Base-by-base conservation (phyloP, 2,329 filamentous ascomycete species). In the Aaosphaeria pasadenensis region DNA sequence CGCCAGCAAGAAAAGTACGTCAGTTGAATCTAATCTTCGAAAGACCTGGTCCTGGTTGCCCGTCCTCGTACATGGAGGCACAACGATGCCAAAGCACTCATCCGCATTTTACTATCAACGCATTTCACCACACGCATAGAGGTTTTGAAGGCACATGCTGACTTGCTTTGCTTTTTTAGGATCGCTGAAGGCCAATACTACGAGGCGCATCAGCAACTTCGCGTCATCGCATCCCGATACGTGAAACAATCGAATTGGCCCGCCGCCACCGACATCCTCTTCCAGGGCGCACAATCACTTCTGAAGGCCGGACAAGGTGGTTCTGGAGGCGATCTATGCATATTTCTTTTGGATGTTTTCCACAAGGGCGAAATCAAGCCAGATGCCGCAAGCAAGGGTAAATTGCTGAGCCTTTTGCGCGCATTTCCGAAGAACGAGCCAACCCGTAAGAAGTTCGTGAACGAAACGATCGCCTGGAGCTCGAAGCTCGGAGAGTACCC, bases 181-280 rank as follows among this genome's bases (percentile, higher is more conserved):
- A 96, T 96, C 72, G 79, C 84, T 58, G 90, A 95, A 72, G 92
- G 91, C 64, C 87, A 94, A 69, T 96, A 84, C 80, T 99, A 99
- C 77, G 94, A 99, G 81, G 94, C 94, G 49, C 92, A 97, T 75
- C 94, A 99, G 73, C 94, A 99, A 77, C 89, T 96, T 57, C 90
- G 94, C 54, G 91, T 96, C 46, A 92, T 96, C 59, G 91, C 91
- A 52, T 87, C 90, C 36, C 91, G 95, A 49, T 95, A 99, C 75
- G 85, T 92, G 70, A 97, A 97, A 76, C 81, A 87, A 39, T 77
- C 82, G 52, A 92, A 92, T 79, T 96, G 88, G 81, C 71, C 80
- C 58, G 87, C 90, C 9, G 94, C 95, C 42, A 86, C 91, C 67
- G 89, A 96, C 58, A 87, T 97, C 56, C 81, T 99, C 56, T 86